Percentiles rank a stretch among this genome's conserved stretches.
These are phyloP conservation scores for Hevea brasiliensis DNA, from an alignment of 345 rosid species.

Conservation along the genomic window DNA sequence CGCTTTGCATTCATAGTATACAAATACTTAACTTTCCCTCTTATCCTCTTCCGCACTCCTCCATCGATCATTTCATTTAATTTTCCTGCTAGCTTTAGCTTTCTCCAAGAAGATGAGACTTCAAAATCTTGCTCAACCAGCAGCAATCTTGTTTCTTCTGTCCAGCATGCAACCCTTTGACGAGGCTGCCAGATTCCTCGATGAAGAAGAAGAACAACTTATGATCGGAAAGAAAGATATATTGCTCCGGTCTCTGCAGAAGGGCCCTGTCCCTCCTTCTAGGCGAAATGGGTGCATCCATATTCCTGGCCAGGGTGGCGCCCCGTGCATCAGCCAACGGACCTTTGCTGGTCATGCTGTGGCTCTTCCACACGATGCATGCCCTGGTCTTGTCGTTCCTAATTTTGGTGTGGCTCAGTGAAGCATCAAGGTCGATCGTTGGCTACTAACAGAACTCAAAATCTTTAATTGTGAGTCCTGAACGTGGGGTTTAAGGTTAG, in stretches of 20 bases:
- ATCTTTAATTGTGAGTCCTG: too few species aligned
- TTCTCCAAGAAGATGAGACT: background rate
- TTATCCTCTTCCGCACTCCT: too few species aligned
- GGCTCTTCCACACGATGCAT: too few species aligned
- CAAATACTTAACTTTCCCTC: too few species aligned
- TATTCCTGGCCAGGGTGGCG: conserved; percentile 10
- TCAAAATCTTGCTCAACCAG: background rate
- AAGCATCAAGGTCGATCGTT: too few species aligned
- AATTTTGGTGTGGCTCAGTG: too few species aligned
- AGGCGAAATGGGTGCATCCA: conserved; percentile 22
- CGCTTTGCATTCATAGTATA: too few species aligned
- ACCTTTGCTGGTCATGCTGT: conserved; percentile 26
- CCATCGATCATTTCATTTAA: too few species aligned
- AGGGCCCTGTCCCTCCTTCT: background rate
- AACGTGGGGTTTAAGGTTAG: too few species aligned
- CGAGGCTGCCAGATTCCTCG: background rate
- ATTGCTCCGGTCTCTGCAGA: conserved; percentile 8
- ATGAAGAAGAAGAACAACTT: background rate
- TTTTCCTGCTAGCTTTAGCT: too few species aligned
- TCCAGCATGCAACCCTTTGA: background rate
- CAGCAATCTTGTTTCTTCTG: background rate
- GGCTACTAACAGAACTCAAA: too few species aligned
- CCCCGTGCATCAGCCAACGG: conserved; percentile 14
- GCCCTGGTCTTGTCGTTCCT: too few species aligned
- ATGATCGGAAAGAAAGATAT: background rate